A percentile compares a stretch with the other conserved stretches of the same genome.
Conservation (phyloP, 495 filamentous ascomycete genomes). For the Aspergillus ostianus region DNA sequence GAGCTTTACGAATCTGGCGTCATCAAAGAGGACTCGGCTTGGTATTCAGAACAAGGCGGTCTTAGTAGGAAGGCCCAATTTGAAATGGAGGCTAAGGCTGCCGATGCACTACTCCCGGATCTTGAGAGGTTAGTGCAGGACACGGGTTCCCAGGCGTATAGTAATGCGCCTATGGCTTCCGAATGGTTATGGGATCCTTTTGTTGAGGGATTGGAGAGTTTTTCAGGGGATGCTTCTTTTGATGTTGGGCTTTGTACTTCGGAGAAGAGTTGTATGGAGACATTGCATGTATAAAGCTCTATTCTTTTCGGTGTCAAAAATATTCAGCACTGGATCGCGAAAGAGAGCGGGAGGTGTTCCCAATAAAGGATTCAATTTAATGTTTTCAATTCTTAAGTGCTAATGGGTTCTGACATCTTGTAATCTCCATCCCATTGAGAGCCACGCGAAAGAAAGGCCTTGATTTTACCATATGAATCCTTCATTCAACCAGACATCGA, state of each 20-base stretch:
- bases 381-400: too few relatives aligned
- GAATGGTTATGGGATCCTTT: not conserved
- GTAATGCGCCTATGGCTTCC: slow-evolving; percentile 22
- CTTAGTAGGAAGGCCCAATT: slow-evolving; percentile 12
- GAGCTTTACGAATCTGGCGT: slow-evolving; percentile 28
- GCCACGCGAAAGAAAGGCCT: too few relatives aligned
- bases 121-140: slow-evolving; percentile 14
- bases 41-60: slow-evolving; percentile 27
- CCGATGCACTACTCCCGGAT: slow-evolving; percentile 19
- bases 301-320: not conserved
- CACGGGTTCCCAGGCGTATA: slow-evolving; percentile 14
- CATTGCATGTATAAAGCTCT: not conserved
- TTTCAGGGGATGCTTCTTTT: slow-evolving; percentile 1
- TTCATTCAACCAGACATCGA: too few relatives aligned
- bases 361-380: too few relatives aligned
- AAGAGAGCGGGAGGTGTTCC: too few relatives aligned
- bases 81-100: slow-evolving; percentile 21
- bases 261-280: not conserved
- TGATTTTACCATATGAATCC: too few relatives aligned
- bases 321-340: not conserved
- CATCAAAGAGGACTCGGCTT: slow-evolving; percentile 29
- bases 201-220: not conserved
- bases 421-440: too few relatives aligned
- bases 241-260: not conserved
- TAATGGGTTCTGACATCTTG: too few relatives aligned